These are phyloP conservation scores for Phialophora macrospora DNA, from an alignment of 2,329 filamentous ascomycete genomes.

Conservation along the genomic window DNA sequence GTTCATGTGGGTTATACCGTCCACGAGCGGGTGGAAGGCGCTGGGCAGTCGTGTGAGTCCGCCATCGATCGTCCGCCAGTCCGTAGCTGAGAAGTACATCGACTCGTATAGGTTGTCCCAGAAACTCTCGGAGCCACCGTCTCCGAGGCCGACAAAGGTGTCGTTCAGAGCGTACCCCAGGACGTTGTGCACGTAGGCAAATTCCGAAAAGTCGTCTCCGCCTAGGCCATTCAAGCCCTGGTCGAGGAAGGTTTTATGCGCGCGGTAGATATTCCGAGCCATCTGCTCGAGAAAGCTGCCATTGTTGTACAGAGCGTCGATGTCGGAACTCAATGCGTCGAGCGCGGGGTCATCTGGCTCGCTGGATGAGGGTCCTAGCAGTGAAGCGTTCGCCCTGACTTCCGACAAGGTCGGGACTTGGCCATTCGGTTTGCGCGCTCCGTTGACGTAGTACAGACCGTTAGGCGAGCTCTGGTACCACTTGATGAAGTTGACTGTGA, in stretches of 20 bases:
- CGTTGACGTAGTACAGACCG: conserved; percentile 56
- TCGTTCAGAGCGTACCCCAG: conserved; percentile 61
- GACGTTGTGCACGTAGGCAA: conserved; percentile 61
- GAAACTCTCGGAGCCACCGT: conserved; percentile 44
- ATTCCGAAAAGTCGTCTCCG: conserved; percentile 67
- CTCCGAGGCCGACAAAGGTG: conserved; percentile 52
- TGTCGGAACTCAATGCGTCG: conserved; percentile 10
- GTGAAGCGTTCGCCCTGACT: conserved; percentile 52
- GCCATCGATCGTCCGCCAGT: conserved; percentile 69
- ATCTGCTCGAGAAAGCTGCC: conserved; percentile 27
- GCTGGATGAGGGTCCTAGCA: conserved; percentile 37
- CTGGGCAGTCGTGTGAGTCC: conserved; percentile 63
- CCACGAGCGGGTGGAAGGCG: conserved; percentile 67
- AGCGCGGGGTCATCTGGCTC: conserved; percentile 23
- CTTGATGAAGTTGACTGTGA: conserved; percentile 51
- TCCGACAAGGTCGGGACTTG: conserved; percentile 60
- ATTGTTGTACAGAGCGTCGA: conserved; percentile 26
- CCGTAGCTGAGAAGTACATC: conserved; percentile 64
- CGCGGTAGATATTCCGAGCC: conserved; percentile 47
- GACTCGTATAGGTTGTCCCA: conserved; percentile 62
- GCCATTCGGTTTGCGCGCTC: conserved; percentile 57
- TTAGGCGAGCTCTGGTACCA: conserved; percentile 56
- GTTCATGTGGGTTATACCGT: conserved; percentile 61
- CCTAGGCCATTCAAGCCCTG: conserved; percentile 50
- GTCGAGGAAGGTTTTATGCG: conserved; percentile 60